These are phyloP conservation scores for Echites panduratus DNA, from an alignment of 257 asterid genomes.

Conservation along the genomic window DNA sequence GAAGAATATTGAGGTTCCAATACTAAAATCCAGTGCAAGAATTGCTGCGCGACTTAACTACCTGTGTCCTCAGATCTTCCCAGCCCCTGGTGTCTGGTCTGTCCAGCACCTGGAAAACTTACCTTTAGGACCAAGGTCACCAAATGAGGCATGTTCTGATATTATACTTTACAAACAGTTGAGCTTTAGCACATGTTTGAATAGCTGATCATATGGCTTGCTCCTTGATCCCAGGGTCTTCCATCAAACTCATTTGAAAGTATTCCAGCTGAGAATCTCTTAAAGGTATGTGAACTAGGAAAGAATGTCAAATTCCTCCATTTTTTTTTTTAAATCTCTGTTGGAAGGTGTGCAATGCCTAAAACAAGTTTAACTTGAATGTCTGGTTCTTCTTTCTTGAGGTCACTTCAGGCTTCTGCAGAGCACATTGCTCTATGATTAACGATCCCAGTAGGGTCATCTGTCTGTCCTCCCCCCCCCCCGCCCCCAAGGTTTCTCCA, in stretches of 20 bases:
- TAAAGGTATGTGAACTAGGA: conserved; percentile 50
- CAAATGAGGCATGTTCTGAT: conserved; percentile 35
- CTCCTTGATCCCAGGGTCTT: conserved; percentile 42
- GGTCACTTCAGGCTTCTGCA: background rate
- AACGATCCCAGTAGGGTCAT: too few species aligned
- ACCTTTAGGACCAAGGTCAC: conserved; percentile 24
- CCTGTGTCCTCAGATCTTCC: conserved; percentile 83
- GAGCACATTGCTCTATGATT: background rate
- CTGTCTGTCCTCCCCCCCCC: too few species aligned
- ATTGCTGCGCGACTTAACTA: conserved; percentile 80
- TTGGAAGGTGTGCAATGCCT: background rate
- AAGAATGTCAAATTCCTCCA: background rate
- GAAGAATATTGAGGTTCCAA: conserved; percentile 85
- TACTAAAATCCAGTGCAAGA: conserved; percentile 78
- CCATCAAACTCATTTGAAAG: conserved; percentile 27
- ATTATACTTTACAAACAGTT: background rate
- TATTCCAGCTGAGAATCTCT: conserved; percentile 87
- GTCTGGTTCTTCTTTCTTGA: background rate
- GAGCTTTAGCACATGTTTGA: conserved; percentile 4
- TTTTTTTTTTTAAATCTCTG: background rate
- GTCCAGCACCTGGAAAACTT: conserved; percentile 26
- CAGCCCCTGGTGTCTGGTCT: conserved; percentile 90
- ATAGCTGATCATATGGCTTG: conserved; percentile 17
- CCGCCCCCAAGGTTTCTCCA: too few species aligned
- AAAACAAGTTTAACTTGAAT: background rate